Evolutionary conservation across 73 alveolate genomes (phyloP).

Genomic region (Uronychia setigera): DNA sequence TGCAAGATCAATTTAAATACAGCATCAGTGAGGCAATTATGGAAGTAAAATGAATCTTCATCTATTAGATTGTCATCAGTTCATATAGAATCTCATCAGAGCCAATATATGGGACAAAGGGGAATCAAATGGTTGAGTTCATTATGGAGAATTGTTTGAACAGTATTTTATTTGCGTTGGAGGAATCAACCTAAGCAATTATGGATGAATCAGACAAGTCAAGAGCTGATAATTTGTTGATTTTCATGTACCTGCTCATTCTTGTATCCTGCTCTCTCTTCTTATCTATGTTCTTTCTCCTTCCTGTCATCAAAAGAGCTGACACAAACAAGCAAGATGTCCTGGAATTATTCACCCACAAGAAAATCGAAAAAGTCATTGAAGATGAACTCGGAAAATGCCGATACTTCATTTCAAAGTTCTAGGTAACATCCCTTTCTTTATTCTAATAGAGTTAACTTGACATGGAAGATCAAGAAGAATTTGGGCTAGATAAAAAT

Average conservation of each 20-base stretch:
- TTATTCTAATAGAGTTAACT: not conserved
- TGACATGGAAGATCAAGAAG: too few relatives aligned
- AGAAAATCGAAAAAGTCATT: constrained; percentile 34
- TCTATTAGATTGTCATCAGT: constrained; percentile 20
- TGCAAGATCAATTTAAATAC: constrained; percentile 20
- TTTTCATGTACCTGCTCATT: constrained; percentile 25
- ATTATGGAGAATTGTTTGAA: constrained; percentile 32
- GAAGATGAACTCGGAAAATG: constrained; percentile 30
- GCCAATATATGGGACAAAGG: not conserved
- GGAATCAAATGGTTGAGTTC: constrained; percentile 10
- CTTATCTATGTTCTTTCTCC: constrained; percentile 17
- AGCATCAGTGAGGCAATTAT: constrained; percentile 41
- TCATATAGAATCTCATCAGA: constrained; percentile 26
- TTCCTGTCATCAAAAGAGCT: constrained; percentile 40
- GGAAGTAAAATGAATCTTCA: not conserved
- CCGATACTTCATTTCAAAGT: constrained; percentile 44
- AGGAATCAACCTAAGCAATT: constrained; percentile 48
- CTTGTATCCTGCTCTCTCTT: constrained; percentile 31
- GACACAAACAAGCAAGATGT: constrained; percentile 40
- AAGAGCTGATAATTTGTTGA: constrained; percentile 15
- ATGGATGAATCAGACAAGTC: constrained; percentile 32
- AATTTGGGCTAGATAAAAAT: constrained; percentile 10
- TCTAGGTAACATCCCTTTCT: constrained; percentile 3
- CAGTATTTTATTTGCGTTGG: constrained; percentile 24
- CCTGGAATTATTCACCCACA: constrained; percentile 38